These are phyloP conservation scores for Lipomyces lipofer DNA, from an alignment of 805 yeast genomes.

Conservation along the genomic window DNA sequence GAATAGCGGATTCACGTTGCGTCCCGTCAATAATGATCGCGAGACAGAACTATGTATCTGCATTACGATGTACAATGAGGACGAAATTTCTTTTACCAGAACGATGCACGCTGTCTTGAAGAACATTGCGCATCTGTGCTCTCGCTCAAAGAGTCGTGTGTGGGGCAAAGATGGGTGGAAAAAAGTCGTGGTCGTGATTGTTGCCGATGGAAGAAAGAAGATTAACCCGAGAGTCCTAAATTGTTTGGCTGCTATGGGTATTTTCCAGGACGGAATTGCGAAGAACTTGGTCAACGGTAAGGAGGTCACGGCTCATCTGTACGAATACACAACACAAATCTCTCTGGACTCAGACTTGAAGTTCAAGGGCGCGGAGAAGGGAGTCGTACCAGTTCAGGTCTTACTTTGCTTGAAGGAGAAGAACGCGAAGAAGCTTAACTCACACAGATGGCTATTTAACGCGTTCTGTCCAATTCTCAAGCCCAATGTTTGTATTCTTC, in stretches of 20 bases:
- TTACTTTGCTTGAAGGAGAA: slow-evolving; percentile 89
- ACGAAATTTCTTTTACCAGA: slow-evolving; percentile 83
- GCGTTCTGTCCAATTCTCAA: slow-evolving; percentile 89
- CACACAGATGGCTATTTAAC: slow-evolving; percentile 96
- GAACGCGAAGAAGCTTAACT: slow-evolving; percentile 90
- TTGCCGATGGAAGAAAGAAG: slow-evolving; percentile 93
- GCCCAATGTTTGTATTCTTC: slow-evolving; percentile 83
- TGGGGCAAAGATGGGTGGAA: slow-evolving; percentile 99
- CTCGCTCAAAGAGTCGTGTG: slow-evolving; percentile 73
- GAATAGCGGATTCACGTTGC: slow-evolving; percentile 74
- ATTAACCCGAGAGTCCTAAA: slow-evolving; percentile 83
- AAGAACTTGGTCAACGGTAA: slow-evolving; percentile 89
- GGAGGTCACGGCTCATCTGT: slow-evolving; percentile 88
- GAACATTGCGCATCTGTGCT: slow-evolving; percentile 83
- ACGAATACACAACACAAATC: slow-evolving; percentile 94
- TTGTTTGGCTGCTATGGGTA: slow-evolving; percentile 89
- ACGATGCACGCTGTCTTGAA: slow-evolving; percentile 94
- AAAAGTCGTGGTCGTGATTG: slow-evolving; percentile 86
- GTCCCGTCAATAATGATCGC: slow-evolving; percentile 83
- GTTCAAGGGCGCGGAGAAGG: slow-evolving; percentile 86
- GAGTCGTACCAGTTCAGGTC: slow-evolving; percentile 91
- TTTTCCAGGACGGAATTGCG: slow-evolving; percentile 96
- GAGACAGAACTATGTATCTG: slow-evolving; percentile 91
- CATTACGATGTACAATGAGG: slow-evolving; percentile 97
- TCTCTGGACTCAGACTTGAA: slow-evolving; percentile 86